A percentile compares a stretch with the other conserved stretches of the same genome.
phyloP scores from a whole-genome alignment of 345 rosid genomes.

The Moricandia moricandioides region DNA sequence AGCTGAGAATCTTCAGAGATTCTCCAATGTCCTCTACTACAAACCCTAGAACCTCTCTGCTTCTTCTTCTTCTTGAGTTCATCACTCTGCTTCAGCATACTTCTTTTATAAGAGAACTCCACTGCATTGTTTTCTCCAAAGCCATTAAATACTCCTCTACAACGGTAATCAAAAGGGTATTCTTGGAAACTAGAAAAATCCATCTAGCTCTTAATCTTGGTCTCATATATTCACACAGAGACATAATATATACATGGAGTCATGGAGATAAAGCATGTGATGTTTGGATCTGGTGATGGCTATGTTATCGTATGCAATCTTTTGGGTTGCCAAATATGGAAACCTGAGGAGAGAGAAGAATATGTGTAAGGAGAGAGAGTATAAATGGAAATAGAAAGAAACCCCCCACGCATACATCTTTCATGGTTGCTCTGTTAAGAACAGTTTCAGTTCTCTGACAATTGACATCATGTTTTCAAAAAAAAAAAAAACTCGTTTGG shows the following conservation, averaged over 20 bases:
- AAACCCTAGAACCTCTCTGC: slow-evolving; percentile 30
- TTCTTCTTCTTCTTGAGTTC: slow-evolving; percentile 41
- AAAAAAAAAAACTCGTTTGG: neutral
- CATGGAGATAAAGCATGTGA: slow-evolving; percentile 12
- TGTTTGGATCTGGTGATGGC: slow-evolving; percentile 28
- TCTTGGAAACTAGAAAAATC: slow-evolving; percentile 27
- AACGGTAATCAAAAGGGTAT: slow-evolving; percentile 22
- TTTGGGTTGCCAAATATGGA: slow-evolving; percentile 26
- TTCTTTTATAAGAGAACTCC: slow-evolving; percentile 1
- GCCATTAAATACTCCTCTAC: slow-evolving; percentile 14
- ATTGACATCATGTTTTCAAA: slow-evolving; percentile 21
- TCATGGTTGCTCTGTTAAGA: slow-evolving; percentile 40
- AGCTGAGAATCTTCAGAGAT: slow-evolving; percentile 32
- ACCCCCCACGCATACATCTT: slow-evolving; percentile 31
- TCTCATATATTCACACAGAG: slow-evolving; percentile 16
- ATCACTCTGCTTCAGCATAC: slow-evolving; percentile 24
- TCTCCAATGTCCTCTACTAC: slow-evolving; percentile 36
- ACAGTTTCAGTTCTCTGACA: slow-evolving; percentile 33
- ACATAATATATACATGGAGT: neutral
- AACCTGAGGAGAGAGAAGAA: slow-evolving; percentile 32
- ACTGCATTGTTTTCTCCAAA: slow-evolving; percentile 33
- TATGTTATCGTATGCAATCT: slow-evolving; percentile 23
- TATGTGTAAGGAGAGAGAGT: neutral
- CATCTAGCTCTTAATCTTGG: slow-evolving; percentile 21
- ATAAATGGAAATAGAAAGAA: slow-evolving; percentile 27